These are phyloP conservation scores for Exophiala mesophila DNA, from an alignment of 2,329 filamentous ascomycete genomes.

Conservation along the genomic window DNA sequence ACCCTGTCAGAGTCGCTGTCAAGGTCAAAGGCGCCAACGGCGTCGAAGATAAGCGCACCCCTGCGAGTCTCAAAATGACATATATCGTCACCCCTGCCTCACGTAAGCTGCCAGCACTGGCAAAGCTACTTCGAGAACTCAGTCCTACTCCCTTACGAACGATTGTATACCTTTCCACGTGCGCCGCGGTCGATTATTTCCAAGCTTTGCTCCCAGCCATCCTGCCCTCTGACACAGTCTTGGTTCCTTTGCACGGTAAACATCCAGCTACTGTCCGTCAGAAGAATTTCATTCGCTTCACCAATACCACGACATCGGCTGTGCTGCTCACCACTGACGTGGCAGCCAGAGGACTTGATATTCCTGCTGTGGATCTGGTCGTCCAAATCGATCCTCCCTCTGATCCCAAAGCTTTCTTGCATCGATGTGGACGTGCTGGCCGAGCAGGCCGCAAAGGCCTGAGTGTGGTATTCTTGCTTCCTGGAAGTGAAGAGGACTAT, in stretches of 20 bases:
- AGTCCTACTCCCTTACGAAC: slow-evolving; percentile 73
- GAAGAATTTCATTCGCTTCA: slow-evolving; percentile 79
- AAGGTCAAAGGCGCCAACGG: slow-evolving; percentile 77
- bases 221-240: slow-evolving; percentile 58
- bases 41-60: slow-evolving; percentile 78
- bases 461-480: slow-evolving; percentile 78
- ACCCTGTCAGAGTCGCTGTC: slow-evolving; percentile 91
- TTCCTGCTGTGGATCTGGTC: slow-evolving; percentile 85
- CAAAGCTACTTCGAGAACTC: slow-evolving; percentile 63
- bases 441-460: slow-evolving; percentile 67
- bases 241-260: slow-evolving; percentile 87
- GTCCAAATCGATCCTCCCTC: slow-evolving; percentile 80
- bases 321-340: slow-evolving; percentile 90
- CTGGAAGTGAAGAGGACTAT: slow-evolving; percentile 84
- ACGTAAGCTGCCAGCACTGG: slow-evolving; percentile 72
- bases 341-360: slow-evolving; percentile 83
- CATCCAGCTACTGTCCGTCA: slow-evolving; percentile 81
- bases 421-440: slow-evolving; percentile 60
- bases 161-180: slow-evolving; percentile 90
- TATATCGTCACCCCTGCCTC: slow-evolving; percentile 72
- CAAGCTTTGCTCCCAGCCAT: slow-evolving; percentile 70
- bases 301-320: slow-evolving; percentile 67
- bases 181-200: slow-evolving; percentile 92
- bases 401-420: slow-evolving; percentile 78
- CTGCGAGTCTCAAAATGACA: slow-evolving; percentile 83